Conservation (phyloP, 257 asterid genomes). For the Solanum bulbocastanum region DNA sequence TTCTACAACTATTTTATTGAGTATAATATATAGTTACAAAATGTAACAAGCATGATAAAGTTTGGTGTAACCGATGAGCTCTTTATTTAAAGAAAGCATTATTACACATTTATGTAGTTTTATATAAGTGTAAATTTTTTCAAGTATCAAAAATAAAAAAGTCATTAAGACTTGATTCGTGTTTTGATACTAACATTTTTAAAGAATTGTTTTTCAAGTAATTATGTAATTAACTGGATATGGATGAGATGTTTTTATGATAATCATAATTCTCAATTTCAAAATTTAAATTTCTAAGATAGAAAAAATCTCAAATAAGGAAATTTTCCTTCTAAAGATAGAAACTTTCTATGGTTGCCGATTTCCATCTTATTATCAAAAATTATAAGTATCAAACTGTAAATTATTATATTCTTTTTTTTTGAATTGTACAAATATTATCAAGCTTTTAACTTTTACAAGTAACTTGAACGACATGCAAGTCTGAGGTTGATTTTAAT, state of each 20-base stretch:
- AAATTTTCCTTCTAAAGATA: background rate
- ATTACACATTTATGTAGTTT: background rate
- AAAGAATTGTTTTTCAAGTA: too few relatives aligned
- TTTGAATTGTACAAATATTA: background rate
- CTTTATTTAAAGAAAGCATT: background rate
- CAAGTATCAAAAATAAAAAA: background rate
- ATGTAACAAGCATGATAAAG: background rate
- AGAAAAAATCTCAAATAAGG: background rate
- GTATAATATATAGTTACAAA: background rate
- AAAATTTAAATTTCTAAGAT: background rate
- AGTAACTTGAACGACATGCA: background rate
- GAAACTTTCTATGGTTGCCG: background rate
- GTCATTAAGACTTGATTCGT: too few relatives aligned
- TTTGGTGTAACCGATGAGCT: background rate
- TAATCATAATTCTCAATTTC: background rate
- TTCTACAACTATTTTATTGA: background rate
- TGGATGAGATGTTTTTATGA: background rate
- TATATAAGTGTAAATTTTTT: background rate
- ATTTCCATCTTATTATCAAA: background rate
- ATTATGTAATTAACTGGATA: background rate
- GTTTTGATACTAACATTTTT: too few relatives aligned
- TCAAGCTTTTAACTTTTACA: too few relatives aligned
- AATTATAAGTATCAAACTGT: too few relatives aligned
- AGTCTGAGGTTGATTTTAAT: background rate
- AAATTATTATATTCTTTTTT: too few relatives aligned